Evolutionary conservation across 176 grass and related monocot genomes (phyloP).

Genomic region (Oryza brachyantha): DNA sequence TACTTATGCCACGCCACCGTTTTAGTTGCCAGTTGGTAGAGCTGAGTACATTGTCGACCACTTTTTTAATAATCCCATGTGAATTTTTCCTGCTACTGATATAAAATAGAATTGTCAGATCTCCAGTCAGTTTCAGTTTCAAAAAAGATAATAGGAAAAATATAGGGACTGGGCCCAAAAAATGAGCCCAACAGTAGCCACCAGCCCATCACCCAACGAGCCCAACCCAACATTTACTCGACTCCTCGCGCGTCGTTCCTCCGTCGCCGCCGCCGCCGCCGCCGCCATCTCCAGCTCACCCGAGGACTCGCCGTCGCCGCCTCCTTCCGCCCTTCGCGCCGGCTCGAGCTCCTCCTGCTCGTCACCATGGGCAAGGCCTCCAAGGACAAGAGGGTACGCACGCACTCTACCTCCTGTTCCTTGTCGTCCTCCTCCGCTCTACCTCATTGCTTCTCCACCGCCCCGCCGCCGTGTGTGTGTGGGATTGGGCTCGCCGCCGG

Average conservation of each 20-base stretch:
- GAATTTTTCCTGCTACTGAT: too few relatives aligned
- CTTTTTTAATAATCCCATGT: too few relatives aligned
- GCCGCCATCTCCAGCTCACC: conserved; percentile 23
- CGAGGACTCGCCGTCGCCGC: not conserved
- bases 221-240: not conserved
- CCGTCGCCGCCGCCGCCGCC: not conserved
- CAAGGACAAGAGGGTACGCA: conserved; percentile 72
- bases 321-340: not conserved
- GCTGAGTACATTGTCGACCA: too few relatives aligned
- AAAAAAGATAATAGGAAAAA: not conserved
- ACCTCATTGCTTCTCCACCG: not conserved
- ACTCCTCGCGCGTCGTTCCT: not conserved
- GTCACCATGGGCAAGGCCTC: conserved; percentile 62
- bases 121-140: too few relatives aligned
- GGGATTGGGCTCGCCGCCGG: not conserved
- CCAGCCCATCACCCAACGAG: too few relatives aligned
- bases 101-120: too few relatives aligned
- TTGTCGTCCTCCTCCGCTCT: not conserved
- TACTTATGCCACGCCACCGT: too few relatives aligned
- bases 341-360: not conserved
- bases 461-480: not conserved
- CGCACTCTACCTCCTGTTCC: not conserved
- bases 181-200: too few relatives aligned
- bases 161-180: too few relatives aligned
- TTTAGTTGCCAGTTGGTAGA: too few relatives aligned